Evolutionary conservation across 768 basidiomycete genomes (phyloP), one percentile per base, ranked within the genome.

Genomic region (Boletus rex-veris): DNA sequence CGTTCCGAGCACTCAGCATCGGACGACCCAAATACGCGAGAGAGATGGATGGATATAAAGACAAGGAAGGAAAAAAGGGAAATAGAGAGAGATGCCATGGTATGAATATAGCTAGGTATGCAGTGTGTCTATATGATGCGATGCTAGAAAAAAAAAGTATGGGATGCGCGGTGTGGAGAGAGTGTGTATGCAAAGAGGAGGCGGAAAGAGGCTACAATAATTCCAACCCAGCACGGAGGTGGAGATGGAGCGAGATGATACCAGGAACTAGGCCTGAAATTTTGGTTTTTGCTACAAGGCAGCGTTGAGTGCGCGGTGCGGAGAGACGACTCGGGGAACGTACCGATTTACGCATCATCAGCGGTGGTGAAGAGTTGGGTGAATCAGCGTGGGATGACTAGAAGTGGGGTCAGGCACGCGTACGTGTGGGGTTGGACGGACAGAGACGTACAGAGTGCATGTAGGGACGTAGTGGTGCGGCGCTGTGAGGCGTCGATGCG

Each of bases 311-410:
- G 21, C 10, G 42, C 4, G 28, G 1, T 33, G 6, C 3, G 42
- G 7, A 36, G 1, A 36, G 35, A 11, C 12, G 11, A 15, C 14
- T 1, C 24, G 1, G 4, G 2, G 7, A 7, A 73, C 77, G 53
- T 47, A 79, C 78, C 57, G 78, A 71, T 74, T 76, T 77, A 45
- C 78, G 79, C 80, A 83, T 83, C 79, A 82, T 82, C 57, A 83
- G 53, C 10, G 78, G 76, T 14, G 76, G 69, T 18, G 77, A 77
- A 16, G 72, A 70, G 42, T 57, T 69, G 49, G 69, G 55, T 53
- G 74, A 73, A 52, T 74, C 70, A 24, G 75, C 62, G 12, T 73
- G 52, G 35, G 72, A 58, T 11, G 74, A 64, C 79, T 78, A 53
- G 15, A 39, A 5, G n/a, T 21, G 54, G 12, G 44, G 58, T 51